Percentiles rank a stretch among this genome's conserved stretches.
Conservation (phyloP, 768 basidiomycete genomes). For the Rhodotorula taiwanensis region DNA sequence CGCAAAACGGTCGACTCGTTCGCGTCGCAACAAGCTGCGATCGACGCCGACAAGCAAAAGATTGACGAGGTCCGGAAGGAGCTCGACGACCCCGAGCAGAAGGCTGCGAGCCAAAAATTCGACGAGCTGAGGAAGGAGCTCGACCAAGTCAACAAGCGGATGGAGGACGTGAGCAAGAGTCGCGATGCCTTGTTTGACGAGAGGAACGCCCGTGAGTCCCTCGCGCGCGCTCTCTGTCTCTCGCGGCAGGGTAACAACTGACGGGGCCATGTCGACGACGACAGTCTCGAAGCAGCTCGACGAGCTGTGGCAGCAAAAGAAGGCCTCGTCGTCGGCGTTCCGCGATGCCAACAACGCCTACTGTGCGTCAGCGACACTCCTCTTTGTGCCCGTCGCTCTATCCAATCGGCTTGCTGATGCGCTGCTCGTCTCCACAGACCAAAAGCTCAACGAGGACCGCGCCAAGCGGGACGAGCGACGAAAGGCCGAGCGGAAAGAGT, state of each 20-base stretch:
- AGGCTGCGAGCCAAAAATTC: constrained; percentile 71
- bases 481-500: constrained; percentile 66
- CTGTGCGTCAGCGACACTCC: constrained; percentile 47
- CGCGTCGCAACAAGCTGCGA: constrained; percentile 67
- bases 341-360: constrained; percentile 77
- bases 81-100: constrained; percentile 82
- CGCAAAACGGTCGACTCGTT: constrained; percentile 63
- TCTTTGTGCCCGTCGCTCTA: background rate
- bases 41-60: constrained; percentile 66
- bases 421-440: constrained; percentile 40
- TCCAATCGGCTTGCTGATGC: background rate
- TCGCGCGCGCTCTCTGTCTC: background rate
- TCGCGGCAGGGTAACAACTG: background rate
- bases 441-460: constrained; percentile 78
- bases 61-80: constrained; percentile 73
- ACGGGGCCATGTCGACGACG: background rate
- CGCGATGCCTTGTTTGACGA: constrained; percentile 80
- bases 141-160: constrained; percentile 74
- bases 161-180: constrained; percentile 73
- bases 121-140: constrained; percentile 76
- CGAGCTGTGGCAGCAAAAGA: constrained; percentile 65
- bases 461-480: constrained; percentile 70
- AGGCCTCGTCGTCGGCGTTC: constrained; percentile 62
- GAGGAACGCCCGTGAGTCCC: constrained; percentile 62
- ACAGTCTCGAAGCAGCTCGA: constrained; percentile 52